Evolutionary conservation across 106 monocot genomes (phyloP), one percentile per base, ranked within the genome.

Genomic region (Allium fistulosum): DNA sequence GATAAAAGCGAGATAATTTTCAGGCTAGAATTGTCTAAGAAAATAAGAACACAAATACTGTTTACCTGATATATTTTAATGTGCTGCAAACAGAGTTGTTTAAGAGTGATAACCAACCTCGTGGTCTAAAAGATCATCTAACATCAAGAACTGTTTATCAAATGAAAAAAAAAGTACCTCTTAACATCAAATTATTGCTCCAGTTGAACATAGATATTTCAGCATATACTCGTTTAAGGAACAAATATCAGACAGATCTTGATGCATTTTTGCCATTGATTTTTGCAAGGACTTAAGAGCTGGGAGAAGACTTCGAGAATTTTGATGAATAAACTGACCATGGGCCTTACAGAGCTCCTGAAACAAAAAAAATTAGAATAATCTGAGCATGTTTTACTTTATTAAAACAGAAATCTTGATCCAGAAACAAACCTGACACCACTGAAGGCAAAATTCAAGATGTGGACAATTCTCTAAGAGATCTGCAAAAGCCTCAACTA

Each of bases 281-380:
- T 97, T 92, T 73, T 97, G 92, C 80, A 97, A 77, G 58, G 89
- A 92, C 72, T 82, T 92, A 17, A 97, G 66, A n/a, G 86, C 68
- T 26, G 97, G 84, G 74, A 92, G 84, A 61, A 97, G 71, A 68
- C 64, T 81, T 76, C 84, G 82, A 28, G 86, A 92, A 63, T 97
- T 97, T 77, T 90, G 89, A 58, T 87, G 82, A 74, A 97, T 92
- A 48, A 78, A 84, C 79, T 79, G 74, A 22, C 89, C 92, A 75
- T 97, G 97, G 69, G 69, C 46, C 66, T 89, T 92, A 61, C 86
- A 97, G 49, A 97, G 79, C 22, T 97, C 92, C 97, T 97, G 82
- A 27, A 82, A 66, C 1, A 63, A 72, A 28, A 1, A 22, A 64
- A 6, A 59, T 13, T 60, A 27, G 17, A 69, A 73, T 14, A 59